A percentile compares a stretch with the other conserved stretches of the same genome.
phyloP scores from a whole-genome alignment of 2,329 filamentous ascomycete species.

The Verticillium nubilum region DNA sequence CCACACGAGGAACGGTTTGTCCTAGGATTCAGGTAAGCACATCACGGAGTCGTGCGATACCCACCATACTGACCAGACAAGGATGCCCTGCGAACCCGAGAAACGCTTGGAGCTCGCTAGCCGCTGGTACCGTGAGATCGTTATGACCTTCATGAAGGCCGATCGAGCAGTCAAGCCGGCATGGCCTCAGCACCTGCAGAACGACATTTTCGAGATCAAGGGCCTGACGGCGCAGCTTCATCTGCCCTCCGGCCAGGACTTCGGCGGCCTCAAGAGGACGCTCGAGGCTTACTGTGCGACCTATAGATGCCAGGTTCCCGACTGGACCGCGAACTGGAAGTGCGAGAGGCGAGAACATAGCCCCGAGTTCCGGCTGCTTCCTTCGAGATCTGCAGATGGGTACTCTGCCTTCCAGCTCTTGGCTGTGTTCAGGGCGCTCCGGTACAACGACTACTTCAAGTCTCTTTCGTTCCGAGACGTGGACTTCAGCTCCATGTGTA shows the following conservation, averaged over 20 bases:
- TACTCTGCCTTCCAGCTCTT: conserved; percentile 48
- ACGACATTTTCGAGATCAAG: conserved; percentile 45
- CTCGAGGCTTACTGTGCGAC: conserved; percentile 50
- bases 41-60: conserved; percentile 13
- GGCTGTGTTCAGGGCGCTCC: conserved; percentile 50
- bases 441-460: conserved; percentile 56
- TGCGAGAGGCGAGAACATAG: conserved; percentile 35
- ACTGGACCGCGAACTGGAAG: conserved; percentile 47
- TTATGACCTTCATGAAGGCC: conserved; percentile 46
- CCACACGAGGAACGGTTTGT: conserved; percentile 51
- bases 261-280: conserved; percentile 49
- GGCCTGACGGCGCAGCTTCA: conserved; percentile 48
- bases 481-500: conserved; percentile 37
- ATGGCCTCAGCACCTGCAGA: conserved; percentile 52
- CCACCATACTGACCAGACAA: conserved; percentile 8
- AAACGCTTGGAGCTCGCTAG: conserved; percentile 47
- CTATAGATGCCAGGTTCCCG: conserved; percentile 42
- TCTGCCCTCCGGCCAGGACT: conserved; percentile 48
- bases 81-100: conserved; percentile 17
- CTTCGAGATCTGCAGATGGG: conserved; percentile 26
- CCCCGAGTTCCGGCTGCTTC: conserved; percentile 50
- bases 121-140: conserved; percentile 47
- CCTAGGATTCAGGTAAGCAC: conserved; percentile 45
- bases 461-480: conserved; percentile 50
- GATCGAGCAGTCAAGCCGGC: conserved; percentile 52